These are phyloP conservation scores for Sinapis alba DNA, from an alignment of 441 rosid genomes.

Conservation along the genomic window DNA sequence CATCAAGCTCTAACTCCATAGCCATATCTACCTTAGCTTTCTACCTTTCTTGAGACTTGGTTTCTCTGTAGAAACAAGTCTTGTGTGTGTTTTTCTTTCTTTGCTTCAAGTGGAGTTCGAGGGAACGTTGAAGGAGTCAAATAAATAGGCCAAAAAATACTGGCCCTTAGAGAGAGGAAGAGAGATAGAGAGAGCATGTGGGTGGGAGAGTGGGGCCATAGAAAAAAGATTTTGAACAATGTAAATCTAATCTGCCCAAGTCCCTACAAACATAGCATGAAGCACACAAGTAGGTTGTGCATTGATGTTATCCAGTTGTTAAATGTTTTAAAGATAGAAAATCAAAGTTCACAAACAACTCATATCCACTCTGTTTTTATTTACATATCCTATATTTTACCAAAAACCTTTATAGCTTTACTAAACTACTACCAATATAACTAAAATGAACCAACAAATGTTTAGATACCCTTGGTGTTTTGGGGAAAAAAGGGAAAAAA, in stretches of 20 bases:
- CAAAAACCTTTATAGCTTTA: neutral
- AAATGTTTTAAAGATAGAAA: conserved; percentile 20
- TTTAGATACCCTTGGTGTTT: conserved; percentile 1
- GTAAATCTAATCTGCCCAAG: conserved; percentile 63
- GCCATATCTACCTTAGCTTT: conserved; percentile 37
- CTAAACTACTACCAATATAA: neutral
- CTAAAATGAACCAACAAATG: neutral
- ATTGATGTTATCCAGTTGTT: conserved; percentile 64
- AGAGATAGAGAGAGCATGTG: conserved; percentile 43
- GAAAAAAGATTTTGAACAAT: conserved; percentile 27
- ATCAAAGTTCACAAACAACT: conserved; percentile 32
- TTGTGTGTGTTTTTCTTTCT: neutral
- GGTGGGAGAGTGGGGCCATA: conserved; percentile 66
- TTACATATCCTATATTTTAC: neutral
- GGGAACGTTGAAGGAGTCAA: conserved; percentile 44
- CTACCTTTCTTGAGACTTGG: conserved; percentile 18
- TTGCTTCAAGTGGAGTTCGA: conserved; percentile 39
- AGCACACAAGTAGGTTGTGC: conserved; percentile 52
- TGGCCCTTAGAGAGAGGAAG: conserved; percentile 24
- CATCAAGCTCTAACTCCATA: conserved; percentile 77
- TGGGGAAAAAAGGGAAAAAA: neutral
- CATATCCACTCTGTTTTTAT: conserved; percentile 12
- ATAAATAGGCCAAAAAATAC: conserved; percentile 47
- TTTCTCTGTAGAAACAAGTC: conserved; percentile 16
- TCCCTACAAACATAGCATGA: conserved; percentile 46